Evolutionary conservation across 306 rosid genomes (phyloP).

Genomic region (Lotus japonicus): DNA sequence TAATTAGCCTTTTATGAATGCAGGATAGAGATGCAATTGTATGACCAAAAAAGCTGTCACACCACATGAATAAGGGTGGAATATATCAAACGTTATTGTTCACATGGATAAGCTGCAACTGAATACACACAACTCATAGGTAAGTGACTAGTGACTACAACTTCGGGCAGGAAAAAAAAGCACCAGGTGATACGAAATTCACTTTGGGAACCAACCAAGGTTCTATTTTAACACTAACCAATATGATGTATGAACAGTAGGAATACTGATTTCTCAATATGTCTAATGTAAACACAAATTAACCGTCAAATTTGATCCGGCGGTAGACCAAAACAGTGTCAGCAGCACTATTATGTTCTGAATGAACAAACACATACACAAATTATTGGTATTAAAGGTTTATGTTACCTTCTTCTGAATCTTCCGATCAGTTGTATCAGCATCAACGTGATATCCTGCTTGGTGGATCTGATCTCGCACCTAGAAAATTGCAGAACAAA

Average conservation of each 20-base stretch:
- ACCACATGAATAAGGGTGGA: background rate
- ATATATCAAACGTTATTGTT: background rate
- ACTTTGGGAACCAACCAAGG: background rate
- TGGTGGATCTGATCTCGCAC: slow-evolving; percentile 64
- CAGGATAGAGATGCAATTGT: background rate
- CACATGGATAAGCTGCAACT: too few species aligned
- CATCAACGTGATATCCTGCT: slow-evolving; percentile 74
- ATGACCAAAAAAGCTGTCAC: background rate
- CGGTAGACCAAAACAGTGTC: slow-evolving; percentile 2
- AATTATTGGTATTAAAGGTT: background rate
- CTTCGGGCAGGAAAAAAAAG: too few species aligned
- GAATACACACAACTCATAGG: too few species aligned
- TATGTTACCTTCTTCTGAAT: slow-evolving; percentile 76
- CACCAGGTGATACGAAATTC: background rate
- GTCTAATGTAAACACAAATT: background rate
- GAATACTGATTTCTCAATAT: background rate
- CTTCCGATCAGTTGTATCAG: slow-evolving; percentile 79
- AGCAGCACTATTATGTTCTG: background rate
- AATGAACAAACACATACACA: background rate
- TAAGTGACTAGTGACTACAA: too few species aligned
- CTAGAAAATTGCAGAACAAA: slow-evolving; percentile 35
- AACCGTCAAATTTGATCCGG: background rate
- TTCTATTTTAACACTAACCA: background rate
- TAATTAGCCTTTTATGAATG: background rate
- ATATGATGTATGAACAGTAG: background rate